Percentiles rank a stretch among this genome's conserved stretches.
Conservation (phyloP, 495 filamentous ascomycete genomes). For the Cairneyella variabilis region DNA sequence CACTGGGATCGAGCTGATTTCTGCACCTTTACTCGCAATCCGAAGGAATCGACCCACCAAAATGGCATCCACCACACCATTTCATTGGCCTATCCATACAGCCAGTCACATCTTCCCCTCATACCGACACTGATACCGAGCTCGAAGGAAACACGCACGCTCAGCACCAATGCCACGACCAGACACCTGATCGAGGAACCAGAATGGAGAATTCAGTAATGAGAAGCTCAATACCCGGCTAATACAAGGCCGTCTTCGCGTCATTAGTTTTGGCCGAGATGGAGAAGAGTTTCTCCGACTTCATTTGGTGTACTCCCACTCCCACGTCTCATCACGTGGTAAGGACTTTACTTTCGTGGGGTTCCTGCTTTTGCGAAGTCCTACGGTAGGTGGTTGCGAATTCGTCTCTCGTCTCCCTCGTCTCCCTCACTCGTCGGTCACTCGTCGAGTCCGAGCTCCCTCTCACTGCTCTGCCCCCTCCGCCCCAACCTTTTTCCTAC, state of each 20-base stretch:
- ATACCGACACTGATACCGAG: background rate
- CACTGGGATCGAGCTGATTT: background rate
- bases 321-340: background rate
- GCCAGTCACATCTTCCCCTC: constrained; percentile 2
- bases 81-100: constrained; percentile 6
- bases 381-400: constrained; percentile 3
- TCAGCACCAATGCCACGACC: constrained; percentile 11
- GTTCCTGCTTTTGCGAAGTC: background rate
- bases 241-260: no score
- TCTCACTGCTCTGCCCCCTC: background rate
- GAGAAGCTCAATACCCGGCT: no score
- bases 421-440: background rate
- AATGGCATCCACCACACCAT: background rate
- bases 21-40: background rate
- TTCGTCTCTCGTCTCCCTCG: background rate
- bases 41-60: background rate
- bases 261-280: no score
- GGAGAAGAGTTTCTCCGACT: background rate
- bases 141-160: background rate
- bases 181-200: no score
- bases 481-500: background rate
- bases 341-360: constrained; percentile 4
- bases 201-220: no score
- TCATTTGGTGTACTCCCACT: background rate
- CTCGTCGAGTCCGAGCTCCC: no score